These are phyloP conservation scores for Ophiocordyceps polyrhachis-furcata DNA, from an alignment of 2,329 filamentous ascomycete species.

Conservation along the genomic window DNA sequence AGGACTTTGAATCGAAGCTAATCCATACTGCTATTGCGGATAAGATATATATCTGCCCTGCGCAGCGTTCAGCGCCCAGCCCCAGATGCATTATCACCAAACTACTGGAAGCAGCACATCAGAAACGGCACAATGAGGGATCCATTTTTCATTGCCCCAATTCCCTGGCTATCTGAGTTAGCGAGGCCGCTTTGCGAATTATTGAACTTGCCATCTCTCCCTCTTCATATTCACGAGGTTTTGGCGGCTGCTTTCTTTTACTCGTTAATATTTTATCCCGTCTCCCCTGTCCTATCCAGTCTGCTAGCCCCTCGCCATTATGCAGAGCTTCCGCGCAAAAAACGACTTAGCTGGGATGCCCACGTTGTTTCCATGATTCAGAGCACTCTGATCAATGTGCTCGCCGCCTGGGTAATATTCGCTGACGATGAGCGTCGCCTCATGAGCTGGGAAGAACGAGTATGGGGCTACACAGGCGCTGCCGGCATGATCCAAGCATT, in stretches of 20 bases:
- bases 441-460: slow-evolving; percentile 48
- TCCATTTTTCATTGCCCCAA: slow-evolving; percentile 46
- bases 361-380: slow-evolving; percentile 74
- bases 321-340: slow-evolving; percentile 41
- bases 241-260: slow-evolving; percentile 48
- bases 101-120: too few relatives aligned
- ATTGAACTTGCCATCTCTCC: slow-evolving; percentile 44
- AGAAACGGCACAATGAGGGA: slow-evolving; percentile 40
- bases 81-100: too few relatives aligned
- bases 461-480: slow-evolving; percentile 63
- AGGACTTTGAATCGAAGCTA: too few relatives aligned
- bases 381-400: slow-evolving; percentile 48
- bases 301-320: slow-evolving; percentile 46
- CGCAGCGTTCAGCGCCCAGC: too few relatives aligned
- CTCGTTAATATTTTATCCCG: slow-evolving; percentile 42
- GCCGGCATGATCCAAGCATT: slow-evolving; percentile 57
- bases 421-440: slow-evolving; percentile 45
- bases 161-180: slow-evolving; percentile 35
- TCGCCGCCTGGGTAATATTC: slow-evolving; percentile 59
- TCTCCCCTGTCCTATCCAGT: slow-evolving; percentile 49
- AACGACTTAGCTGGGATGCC: slow-evolving; percentile 62
- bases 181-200: slow-evolving; percentile 46
- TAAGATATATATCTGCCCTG: too few relatives aligned
- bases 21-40: too few relatives aligned
- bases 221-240: slow-evolving; percentile 63